phyloP scores from a whole-genome alignment of 768 basidiomycete species.

The Royoungia palumana region DNA sequence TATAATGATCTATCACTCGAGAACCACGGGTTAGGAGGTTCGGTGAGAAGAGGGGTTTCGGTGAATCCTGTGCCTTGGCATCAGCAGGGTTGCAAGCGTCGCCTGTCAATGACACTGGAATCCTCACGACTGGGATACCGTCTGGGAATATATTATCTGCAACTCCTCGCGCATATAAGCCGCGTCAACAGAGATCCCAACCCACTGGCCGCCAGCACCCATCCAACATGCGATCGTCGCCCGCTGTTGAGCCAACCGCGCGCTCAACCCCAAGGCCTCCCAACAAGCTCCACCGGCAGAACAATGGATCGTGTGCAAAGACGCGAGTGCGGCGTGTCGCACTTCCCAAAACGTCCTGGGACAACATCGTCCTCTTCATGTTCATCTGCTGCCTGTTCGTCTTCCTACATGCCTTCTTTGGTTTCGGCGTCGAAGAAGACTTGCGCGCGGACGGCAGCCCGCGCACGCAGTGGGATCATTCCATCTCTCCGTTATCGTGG shows the following conservation, averaged over 20 bases:
- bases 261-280: neutral
- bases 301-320: slow-evolving; percentile 1
- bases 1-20: no score
- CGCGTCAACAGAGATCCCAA: no score
- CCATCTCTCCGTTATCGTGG: neutral
- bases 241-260: neutral
- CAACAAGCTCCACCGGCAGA: neutral
- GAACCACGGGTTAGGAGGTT: no score
- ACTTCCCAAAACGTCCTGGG: slow-evolving; percentile 16
- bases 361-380: slow-evolving; percentile 20
- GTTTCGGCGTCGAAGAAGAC: slow-evolving; percentile 14
- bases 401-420: slow-evolving; percentile 27
- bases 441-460: neutral
- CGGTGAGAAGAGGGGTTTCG: no score
- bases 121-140: no score
- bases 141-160: neutral
- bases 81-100: no score
- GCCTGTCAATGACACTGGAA: no score
- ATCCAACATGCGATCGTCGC: slow-evolving; percentile 14
- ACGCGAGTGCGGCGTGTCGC: neutral
- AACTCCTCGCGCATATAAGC: neutral
- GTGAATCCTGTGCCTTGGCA: no score
- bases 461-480: neutral
- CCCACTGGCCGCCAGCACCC: neutral
- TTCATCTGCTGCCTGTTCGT: slow-evolving; percentile 23